Evolutionary conservation across 2,329 filamentous ascomycete genomes (phyloP), one percentile per base, ranked within the genome.

Genomic region (Fusarium sp.): DNA sequence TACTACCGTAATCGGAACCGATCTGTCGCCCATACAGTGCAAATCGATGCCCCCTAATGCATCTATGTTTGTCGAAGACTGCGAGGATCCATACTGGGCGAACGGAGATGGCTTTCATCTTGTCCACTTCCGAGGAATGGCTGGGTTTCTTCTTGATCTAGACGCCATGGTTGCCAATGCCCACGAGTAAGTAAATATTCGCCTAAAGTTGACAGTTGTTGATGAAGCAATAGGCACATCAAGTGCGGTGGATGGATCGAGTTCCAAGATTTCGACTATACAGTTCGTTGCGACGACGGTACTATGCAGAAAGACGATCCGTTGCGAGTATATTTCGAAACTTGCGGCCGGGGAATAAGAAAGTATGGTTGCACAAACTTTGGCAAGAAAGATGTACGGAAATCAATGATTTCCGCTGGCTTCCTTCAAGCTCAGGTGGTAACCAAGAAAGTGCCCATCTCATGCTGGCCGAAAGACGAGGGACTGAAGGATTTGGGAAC

Each of bases 1-100:
- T 36, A 76, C 81, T 7, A 77, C 76, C 43, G 77, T 83, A 4
- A 57, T 80, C 17, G 81, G 80, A 43, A 80, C 77, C 24, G 80
- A 83, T 50, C 64, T 83, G 19, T 82, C 80, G 4, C 80, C 82
- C 3, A 83, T 83, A 20, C 82, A 84, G 65, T 80, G 81, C 3
- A 76, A 75, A 34, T 81, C 78, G 75, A 80, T 89, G 14, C 88
- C 87, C 17, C 81, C 84, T 12, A 90, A 90, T 70, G 81, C 87
- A n/a, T 81, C 80, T 9, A 89, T 89, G 76, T 79, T 88, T 58
- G 82, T 91, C 11, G 88, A 90, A 69, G 88, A 90, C 71, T 83
- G 84, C 49, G 86, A 79, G 58, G 77, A 89, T 65, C 80, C 85
- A 45, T 81, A 85, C 10, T 91, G 88, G 88, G 65, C 77, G 6